phyloP scores from a whole-genome alignment of 106 monocot genomes.

The Apostasia shenzhenica region DNA sequence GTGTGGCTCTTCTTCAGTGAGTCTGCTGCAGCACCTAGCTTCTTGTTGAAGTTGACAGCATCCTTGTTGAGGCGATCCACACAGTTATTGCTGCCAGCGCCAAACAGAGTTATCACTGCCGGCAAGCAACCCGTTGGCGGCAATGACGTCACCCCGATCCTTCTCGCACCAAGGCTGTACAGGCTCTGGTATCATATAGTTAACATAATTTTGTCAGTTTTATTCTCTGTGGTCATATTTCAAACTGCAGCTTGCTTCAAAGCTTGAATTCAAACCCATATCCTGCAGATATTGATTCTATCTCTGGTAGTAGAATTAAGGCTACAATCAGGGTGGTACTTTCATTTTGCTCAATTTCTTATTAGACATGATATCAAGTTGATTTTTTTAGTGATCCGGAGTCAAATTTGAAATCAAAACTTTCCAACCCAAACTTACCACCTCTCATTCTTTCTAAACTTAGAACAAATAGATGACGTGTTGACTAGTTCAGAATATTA shows the following conservation, averaged over 20 bases:
- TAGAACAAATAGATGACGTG: no score
- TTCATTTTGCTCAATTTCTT: neutral
- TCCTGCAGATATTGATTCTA: neutral
- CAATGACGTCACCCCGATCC: slow-evolving; percentile 74
- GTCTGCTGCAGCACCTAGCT: slow-evolving; percentile 28
- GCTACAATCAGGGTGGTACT: neutral
- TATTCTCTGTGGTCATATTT: neutral
- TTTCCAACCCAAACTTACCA: no score
- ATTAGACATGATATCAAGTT: neutral
- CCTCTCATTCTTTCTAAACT: no score
- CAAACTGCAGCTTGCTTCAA: no score
- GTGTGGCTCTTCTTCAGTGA: slow-evolving; percentile 34
- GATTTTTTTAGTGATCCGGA: neutral
- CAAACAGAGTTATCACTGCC: slow-evolving; percentile 73
- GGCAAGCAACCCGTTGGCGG: slow-evolving; percentile 83
- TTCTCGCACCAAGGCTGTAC: slow-evolving; percentile 54
- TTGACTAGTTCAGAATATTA: no score
- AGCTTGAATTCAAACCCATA: no score
- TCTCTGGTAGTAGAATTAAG: neutral
- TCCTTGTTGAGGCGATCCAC: slow-evolving; percentile 63
- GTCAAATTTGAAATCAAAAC: no score
- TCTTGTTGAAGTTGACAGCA: slow-evolving; percentile 62
- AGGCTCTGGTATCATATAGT: slow-evolving; percentile 27
- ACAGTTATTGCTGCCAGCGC: slow-evolving; percentile 38
- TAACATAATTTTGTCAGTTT: neutral